Evolutionary conservation across 1,139 yeast genomes (phyloP), one percentile per base, ranked within the genome.

Genomic region (Taiozyma sp.): DNA sequence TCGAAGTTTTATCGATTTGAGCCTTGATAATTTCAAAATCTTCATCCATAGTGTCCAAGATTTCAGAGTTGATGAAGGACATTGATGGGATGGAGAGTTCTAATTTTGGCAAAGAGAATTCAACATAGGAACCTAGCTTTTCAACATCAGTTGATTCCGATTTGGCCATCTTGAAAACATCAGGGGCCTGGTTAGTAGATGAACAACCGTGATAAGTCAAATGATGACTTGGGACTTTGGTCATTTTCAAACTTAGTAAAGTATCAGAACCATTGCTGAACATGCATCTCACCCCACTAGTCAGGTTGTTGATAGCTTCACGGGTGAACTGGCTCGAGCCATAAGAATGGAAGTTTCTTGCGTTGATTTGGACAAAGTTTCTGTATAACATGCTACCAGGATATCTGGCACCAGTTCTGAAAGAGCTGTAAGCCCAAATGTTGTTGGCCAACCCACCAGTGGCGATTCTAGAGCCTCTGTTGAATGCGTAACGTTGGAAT

Each of bases 51-150:
- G 74, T 74, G 35, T 66, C 66, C 58, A 79, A 58, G 10, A 76
- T 68, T 39, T 77, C 79, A 43, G 74, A 76, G 55, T 75, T 75
- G 49, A 81, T 70, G 45, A 79, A 68, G 7, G 81, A 72, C 54
- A 75, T 72, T n/a, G 72, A 62, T n/a, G 84, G 84, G 46, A 79
- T 68, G 4, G 59, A 37, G 26, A 68, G 62, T 41, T 70, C 65
- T 43, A 67, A 59, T 42, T 69, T 68, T 52, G 73, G 75, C 29
- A 79, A 56, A 22, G 70, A 68, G 61, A 81, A 81, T 55, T 81
- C 86, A 45, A 81, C 77, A 61, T 71, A 75, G 47, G 81, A 74
- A 2, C 85, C 84, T 10, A 72, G 61, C 42, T 62, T 63, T 48
- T 74, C 65, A 26, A 74, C 72, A n/a, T 45, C 49, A 6, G 57